A percentile compares a stretch with the other conserved stretches of the same genome.
phyloP scores from a whole-genome alignment of 495 filamentous ascomycete genomes.

The Aspergillus nidulans region DNA sequence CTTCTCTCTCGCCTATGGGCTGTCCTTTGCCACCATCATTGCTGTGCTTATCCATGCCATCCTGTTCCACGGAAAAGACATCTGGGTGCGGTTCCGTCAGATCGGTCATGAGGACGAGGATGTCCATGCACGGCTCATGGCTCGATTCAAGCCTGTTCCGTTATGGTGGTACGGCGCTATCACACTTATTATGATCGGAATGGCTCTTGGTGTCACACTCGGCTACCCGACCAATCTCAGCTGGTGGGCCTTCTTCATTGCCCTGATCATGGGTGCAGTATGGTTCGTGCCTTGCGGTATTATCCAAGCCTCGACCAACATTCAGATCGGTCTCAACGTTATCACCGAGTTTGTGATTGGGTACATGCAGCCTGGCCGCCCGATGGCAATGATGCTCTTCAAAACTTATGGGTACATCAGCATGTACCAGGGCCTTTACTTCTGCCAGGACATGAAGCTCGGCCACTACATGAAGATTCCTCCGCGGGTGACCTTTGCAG shows the following conservation, averaged over 20 bases:
- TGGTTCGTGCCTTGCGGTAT: constrained; percentile 54
- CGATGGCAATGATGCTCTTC: constrained; percentile 64
- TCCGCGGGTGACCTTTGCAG: constrained; percentile 53
- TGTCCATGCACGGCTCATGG: constrained; percentile 60
- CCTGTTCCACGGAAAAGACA: constrained; percentile 53
- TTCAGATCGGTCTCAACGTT: constrained; percentile 52
- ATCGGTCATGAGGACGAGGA: constrained; percentile 58
- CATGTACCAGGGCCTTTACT: constrained; percentile 52
- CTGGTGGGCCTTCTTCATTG: constrained; percentile 52
- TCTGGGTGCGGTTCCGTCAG: constrained; percentile 46
- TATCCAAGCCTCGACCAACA: constrained; percentile 51
- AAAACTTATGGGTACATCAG: constrained; percentile 59
- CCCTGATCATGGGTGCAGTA: constrained; percentile 44
- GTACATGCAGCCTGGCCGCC: constrained; percentile 57
- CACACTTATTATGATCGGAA: constrained; percentile 43
- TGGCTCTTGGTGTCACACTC: constrained; percentile 49
- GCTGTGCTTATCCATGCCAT: constrained; percentile 51
- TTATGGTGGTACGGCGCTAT: constrained; percentile 59
- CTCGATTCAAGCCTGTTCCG: constrained; percentile 53
- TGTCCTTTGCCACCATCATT: constrained; percentile 56
- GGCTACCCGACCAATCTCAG: constrained; percentile 49
- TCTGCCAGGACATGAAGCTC: constrained; percentile 49
- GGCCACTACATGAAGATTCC: constrained; percentile 66
- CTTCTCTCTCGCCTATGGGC: constrained; percentile 54
- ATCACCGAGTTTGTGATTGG: constrained; percentile 62